Percentiles rank a stretch among this genome's conserved stretches.
phyloP scores from a whole-genome alignment of 108 stramenopile genomes.

The Bacterosira constricta region DNA sequence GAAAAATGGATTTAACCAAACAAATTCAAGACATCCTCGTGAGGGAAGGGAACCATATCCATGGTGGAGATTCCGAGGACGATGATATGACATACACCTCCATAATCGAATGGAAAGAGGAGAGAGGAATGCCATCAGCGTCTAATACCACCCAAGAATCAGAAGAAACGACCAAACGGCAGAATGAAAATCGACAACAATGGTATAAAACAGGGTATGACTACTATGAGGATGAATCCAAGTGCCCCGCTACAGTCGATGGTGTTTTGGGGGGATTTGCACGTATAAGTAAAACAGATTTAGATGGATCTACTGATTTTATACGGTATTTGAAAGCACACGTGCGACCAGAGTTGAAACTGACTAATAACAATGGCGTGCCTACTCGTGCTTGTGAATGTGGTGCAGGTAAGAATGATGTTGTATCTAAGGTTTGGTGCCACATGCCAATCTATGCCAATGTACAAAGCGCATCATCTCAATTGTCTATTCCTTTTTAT shows the following conservation, averaged over 20 bases:
- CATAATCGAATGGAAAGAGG: conserved; percentile 37
- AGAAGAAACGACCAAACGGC: background rate
- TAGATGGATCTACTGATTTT: conserved; percentile 78
- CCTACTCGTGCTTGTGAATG: conserved; percentile 64
- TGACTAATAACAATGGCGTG: conserved; percentile 25
- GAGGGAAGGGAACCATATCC: conserved; percentile 32
- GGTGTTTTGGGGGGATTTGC: conserved; percentile 93
- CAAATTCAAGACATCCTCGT: conserved; percentile 38
- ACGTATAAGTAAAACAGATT: conserved; percentile 71
- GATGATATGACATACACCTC: conserved; percentile 29
- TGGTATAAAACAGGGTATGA: conserved; percentile 86
- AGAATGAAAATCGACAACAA: conserved; percentile 7
- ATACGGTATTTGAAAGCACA: conserved; percentile 45
- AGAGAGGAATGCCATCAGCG: background rate
- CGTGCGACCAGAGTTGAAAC: conserved; percentile 27
- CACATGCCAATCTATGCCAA: too few relatives aligned
- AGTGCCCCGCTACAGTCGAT: conserved; percentile 83
- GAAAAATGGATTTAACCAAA: conserved; percentile 31
- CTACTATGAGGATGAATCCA: conserved; percentile 83
- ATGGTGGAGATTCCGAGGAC: conserved; percentile 37
- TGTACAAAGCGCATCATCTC: background rate
- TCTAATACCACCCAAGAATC: too few relatives aligned
- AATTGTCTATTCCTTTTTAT: conserved; percentile 25
- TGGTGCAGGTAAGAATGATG: conserved; percentile 61
- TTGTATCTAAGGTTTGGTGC: background rate